Conservation (phyloP, 169 alveolate genomes). For the Miamiensis avidus region DNA sequence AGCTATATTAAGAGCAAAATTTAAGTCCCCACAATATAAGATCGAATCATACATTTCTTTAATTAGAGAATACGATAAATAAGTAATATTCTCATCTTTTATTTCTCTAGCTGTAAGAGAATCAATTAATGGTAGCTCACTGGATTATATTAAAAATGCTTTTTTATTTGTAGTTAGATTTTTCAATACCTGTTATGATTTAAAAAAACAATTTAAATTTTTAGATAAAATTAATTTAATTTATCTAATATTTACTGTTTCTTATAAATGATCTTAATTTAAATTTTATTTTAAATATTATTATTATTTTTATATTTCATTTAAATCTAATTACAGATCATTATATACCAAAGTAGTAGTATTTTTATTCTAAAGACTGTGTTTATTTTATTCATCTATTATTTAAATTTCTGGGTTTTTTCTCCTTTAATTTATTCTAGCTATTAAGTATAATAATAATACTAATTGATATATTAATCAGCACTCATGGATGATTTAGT, state of each 20-base stretch:
- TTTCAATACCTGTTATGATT: neutral
- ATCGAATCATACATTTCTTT: constrained; percentile 21
- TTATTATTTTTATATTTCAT: too few species aligned
- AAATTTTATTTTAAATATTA: too few species aligned
- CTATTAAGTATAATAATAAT: too few species aligned
- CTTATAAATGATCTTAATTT: neutral
- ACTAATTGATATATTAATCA: too few species aligned
- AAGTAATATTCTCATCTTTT: neutral
- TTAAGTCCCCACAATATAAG: constrained; percentile 8
- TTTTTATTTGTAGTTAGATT: neutral
- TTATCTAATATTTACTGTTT: constrained; percentile 1
- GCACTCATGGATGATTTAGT: too few species aligned
- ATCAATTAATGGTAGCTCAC: neutral
- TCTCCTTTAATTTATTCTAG: too few species aligned
- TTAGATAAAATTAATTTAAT: neutral
- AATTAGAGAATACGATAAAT: neutral
- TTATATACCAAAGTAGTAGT: too few species aligned
- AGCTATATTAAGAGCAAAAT: neutral
- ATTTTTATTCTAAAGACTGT: too few species aligned
- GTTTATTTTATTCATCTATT: too few species aligned
- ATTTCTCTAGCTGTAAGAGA: neutral
- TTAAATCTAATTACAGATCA: too few species aligned
- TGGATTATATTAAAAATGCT: neutral
- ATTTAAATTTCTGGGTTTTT: too few species aligned
- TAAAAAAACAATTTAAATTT: neutral